phyloP scores from a whole-genome alignment of 768 basidiomycete species.

The Pisolithus marmoratus region DNA sequence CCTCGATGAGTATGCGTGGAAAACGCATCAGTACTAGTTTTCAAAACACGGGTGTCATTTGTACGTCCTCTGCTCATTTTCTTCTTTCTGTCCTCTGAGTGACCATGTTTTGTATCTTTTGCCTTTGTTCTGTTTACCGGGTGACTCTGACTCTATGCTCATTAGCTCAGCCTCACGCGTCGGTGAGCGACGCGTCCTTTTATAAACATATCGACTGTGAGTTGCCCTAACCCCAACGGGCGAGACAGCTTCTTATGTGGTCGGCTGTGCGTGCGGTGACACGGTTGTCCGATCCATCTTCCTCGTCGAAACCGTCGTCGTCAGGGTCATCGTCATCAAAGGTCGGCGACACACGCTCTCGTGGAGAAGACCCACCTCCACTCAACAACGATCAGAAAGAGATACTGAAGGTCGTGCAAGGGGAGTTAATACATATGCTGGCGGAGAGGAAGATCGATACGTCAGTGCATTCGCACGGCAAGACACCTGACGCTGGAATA shows the following conservation, averaged over 20 bases:
- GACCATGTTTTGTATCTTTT: too few relatives aligned
- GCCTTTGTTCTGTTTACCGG: too few relatives aligned
- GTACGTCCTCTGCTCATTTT: constrained; percentile 40
- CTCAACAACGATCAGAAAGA: constrained; percentile 42
- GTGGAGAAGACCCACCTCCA: constrained; percentile 40
- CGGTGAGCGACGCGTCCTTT: constrained; percentile 62
- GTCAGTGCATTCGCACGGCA: constrained; percentile 34
- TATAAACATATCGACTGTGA: constrained; percentile 79
- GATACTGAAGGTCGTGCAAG: constrained; percentile 48
- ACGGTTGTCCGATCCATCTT: constrained; percentile 23
- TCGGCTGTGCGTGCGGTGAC: constrained; percentile 56
- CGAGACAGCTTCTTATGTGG: constrained; percentile 71
- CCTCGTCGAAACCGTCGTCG: constrained; percentile 25
- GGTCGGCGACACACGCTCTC: background rate
- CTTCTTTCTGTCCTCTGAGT: too few relatives aligned
- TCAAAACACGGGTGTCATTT: constrained; percentile 62
- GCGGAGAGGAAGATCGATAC: constrained; percentile 63
- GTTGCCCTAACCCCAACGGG: constrained; percentile 65
- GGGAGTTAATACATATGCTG: constrained; percentile 57
- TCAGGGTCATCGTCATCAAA: too few relatives aligned
- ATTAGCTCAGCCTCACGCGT: constrained; percentile 70
- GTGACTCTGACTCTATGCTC: constrained; percentile 1
- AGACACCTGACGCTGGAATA: constrained; percentile 6
- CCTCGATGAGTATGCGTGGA: constrained; percentile 61
- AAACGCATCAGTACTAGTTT: constrained; percentile 71